Evolutionary conservation across 805 yeast species (phyloP).

Genomic region (Sugiyamaella smithiae): DNA sequence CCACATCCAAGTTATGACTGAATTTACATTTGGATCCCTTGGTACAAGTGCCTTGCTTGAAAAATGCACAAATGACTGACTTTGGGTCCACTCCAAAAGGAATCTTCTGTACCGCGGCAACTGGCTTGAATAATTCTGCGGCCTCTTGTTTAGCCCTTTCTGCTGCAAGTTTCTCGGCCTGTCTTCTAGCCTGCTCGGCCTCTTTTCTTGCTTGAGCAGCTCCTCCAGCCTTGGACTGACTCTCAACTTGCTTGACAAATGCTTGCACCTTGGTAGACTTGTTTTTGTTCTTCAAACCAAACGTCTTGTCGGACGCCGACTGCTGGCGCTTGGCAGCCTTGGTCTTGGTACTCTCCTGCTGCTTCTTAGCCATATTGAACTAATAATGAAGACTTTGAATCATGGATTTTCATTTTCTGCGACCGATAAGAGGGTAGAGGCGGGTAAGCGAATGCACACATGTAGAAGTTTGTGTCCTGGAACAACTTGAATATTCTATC

Average conservation of each 20-base stretch:
- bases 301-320: slow-evolving; percentile 79
- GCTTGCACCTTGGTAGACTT: slow-evolving; percentile 87
- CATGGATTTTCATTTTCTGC: not conserved
- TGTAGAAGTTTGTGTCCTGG: too few relatives aligned
- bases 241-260: slow-evolving; percentile 63
- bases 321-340: slow-evolving; percentile 54
- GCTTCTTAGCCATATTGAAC: slow-evolving; percentile 43
- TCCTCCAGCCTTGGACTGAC: slow-evolving; percentile 53
- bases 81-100: slow-evolving; percentile 98
- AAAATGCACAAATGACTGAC: slow-evolving; percentile 83
- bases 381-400: not conserved
- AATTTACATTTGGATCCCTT: slow-evolving; percentile 72
- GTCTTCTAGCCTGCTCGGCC: slow-evolving; percentile 64
- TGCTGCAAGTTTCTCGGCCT: slow-evolving; percentile 83
- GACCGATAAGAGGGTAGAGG: not conserved
- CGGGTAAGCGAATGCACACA: too few relatives aligned
- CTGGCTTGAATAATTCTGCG: slow-evolving; percentile 64
- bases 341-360: slow-evolving; percentile 52
- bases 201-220: slow-evolving; percentile 61
- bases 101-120: slow-evolving; percentile 67
- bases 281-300: slow-evolving; percentile 93
- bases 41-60: slow-evolving; percentile 82
- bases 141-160: slow-evolving; percentile 90
- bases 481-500: too few relatives aligned
- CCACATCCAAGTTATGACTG: slow-evolving; percentile 82